These are phyloP conservation scores for Trametes coccinea DNA, from an alignment of 768 basidiomycete genomes.

Conservation along the genomic window DNA sequence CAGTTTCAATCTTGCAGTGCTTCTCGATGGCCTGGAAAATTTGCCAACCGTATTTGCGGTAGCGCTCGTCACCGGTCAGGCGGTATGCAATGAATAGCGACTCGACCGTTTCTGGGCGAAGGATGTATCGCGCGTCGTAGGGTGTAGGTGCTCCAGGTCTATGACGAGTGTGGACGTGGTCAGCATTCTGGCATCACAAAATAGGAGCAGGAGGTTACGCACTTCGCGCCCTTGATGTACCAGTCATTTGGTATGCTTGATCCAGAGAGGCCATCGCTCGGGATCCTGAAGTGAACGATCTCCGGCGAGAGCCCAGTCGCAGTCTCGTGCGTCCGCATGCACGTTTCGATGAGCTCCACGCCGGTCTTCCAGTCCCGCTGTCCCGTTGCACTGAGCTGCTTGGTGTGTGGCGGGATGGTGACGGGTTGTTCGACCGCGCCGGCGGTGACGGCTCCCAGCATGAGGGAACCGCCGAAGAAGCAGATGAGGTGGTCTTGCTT, in stretches of 20 bases:
- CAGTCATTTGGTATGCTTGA: constrained; percentile 62
- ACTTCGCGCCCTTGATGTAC: constrained; percentile 89
- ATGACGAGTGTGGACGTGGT: neutral
- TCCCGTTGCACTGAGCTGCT: constrained; percentile 61
- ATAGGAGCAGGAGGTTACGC: constrained; percentile 24
- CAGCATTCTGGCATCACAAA: neutral
- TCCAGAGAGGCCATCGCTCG: constrained; percentile 52
- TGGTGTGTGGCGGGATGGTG: constrained; percentile 66
- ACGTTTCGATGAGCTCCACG: constrained; percentile 80
- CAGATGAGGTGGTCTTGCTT: constrained; percentile 98
- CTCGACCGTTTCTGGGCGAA: constrained; percentile 95
- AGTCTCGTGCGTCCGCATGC: constrained; percentile 83
- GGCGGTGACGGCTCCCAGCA: constrained; percentile 80
- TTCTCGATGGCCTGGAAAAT: constrained; percentile 89
- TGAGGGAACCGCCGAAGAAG: constrained; percentile 89
- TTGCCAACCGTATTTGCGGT: constrained; percentile 82
- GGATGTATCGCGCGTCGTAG: constrained; percentile 91
- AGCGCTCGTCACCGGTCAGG: constrained; percentile 80
- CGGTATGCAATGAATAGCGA: constrained; percentile 90
- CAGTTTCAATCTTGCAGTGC: constrained; percentile 73
- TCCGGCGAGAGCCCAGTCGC: constrained; percentile 88
- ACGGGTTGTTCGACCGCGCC: constrained; percentile 55
- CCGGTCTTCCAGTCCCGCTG: constrained; percentile 83
- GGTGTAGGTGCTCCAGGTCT: constrained; percentile 36
- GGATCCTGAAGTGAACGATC: constrained; percentile 81